Evolutionary conservation across 1,139 yeast species (phyloP).

Genomic region (Taphrina confusa): DNA sequence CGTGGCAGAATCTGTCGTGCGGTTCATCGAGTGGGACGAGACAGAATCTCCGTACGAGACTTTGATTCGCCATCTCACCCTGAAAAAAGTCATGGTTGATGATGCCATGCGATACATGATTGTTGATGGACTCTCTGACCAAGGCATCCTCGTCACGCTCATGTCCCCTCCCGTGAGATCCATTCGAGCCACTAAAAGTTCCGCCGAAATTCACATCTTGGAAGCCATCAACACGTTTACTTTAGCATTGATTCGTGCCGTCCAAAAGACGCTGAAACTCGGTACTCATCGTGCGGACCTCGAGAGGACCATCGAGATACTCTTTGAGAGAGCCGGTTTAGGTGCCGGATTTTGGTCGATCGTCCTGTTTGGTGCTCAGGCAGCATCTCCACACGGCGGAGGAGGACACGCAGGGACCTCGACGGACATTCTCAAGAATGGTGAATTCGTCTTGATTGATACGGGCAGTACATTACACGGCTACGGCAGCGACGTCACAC

Average conservation of each 20-base stretch:
- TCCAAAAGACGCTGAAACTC: conserved; percentile 1
- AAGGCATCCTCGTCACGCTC: conserved; percentile 5
- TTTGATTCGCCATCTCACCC: not conserved
- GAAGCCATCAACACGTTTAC: conserved; percentile 27
- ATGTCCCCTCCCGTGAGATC: conserved; percentile 9
- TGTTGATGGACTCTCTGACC: conserved; percentile 21
- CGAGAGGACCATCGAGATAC: not conserved
- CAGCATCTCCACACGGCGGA: conserved; percentile 36
- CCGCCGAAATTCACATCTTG: conserved; percentile 26
- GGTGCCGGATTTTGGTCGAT: conserved; percentile 22
- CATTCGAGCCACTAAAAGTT: conserved; percentile 22
- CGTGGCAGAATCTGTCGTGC: not conserved
- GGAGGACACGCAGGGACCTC: not conserved
- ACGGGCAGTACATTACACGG: conserved; percentile 27
- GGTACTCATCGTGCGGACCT: conserved; percentile 14
- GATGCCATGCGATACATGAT: conserved; percentile 28
- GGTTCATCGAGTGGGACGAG: conserved; percentile 29
- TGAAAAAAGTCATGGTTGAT: conserved; percentile 24
- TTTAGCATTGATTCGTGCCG: conserved; percentile 16
- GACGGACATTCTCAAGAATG: conserved; percentile 3
- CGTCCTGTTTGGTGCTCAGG: conserved; percentile 32
- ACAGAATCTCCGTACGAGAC: conserved; percentile 29
- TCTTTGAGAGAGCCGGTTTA: conserved; percentile 26
- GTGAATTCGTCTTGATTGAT: conserved; percentile 33
- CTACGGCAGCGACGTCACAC: conserved; percentile 30